Conservation (phyloP, 1,284 basidiomycete species). For the Kwoniella shivajii region DNA sequence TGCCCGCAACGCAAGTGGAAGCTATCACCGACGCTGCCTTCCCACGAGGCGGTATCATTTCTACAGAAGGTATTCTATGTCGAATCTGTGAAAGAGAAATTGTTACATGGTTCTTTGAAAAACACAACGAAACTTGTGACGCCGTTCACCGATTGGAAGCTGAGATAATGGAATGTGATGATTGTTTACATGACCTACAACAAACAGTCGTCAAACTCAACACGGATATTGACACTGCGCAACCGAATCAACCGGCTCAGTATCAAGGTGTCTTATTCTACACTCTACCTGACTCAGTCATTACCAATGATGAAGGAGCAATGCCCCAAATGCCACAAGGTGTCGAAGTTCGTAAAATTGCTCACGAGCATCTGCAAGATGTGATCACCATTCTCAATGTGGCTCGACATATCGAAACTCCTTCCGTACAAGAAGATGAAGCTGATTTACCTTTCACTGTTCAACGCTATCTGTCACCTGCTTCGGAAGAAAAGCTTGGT, state of each 20-base stretch:
- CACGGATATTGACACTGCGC: conserved; percentile 58
- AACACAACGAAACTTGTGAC: conserved; percentile 98
- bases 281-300: conserved; percentile 41
- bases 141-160: conserved; percentile 96
- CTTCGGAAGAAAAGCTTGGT: conserved; percentile 79
- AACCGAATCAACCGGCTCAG: conserved; percentile 62
- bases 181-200: conserved; percentile 81
- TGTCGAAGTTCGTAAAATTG: conserved; percentile 76
- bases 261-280: conserved; percentile 88
- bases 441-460: conserved; percentile 87
- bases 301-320: conserved; percentile 20
- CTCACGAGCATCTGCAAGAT: conserved; percentile 73
- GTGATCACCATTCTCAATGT: conserved; percentile 80
- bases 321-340: conserved; percentile 57
- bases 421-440: conserved; percentile 86
- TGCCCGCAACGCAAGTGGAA: conserved; percentile 57
- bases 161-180: conserved; percentile 91
- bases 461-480: conserved; percentile 82
- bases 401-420: conserved; percentile 81
- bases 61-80: conserved; percentile 85
- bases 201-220: conserved; percentile 77
- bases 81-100: conserved; percentile 97
- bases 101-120: conserved; percentile 99
- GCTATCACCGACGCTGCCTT: conserved; percentile 57
- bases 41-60: conserved; percentile 73